Conservation (phyloP, 345 rosid species). For the Firmiana major region DNA sequence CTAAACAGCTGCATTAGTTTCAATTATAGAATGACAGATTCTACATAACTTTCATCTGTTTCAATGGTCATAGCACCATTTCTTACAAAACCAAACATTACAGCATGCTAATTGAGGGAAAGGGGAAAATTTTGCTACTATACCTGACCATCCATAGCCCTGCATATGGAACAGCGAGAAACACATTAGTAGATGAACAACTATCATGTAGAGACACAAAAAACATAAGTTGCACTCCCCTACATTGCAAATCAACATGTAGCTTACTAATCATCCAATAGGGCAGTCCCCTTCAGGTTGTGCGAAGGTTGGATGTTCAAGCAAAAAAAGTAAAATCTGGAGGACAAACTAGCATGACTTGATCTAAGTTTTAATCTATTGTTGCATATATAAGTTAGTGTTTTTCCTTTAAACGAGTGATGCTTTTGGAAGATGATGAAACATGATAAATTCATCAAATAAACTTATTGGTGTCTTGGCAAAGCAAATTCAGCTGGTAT, state of each 20-base stretch:
- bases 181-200: constrained; percentile 17
- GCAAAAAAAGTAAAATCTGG: not conserved
- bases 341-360: not conserved
- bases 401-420: not conserved
- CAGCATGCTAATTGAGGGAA: not conserved
- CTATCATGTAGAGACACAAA: not conserved
- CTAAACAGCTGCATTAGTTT: not conserved
- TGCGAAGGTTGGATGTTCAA: not conserved
- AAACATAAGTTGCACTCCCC: not conserved
- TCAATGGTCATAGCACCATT: not conserved
- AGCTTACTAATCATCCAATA: not conserved
- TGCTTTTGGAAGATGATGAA: not conserved
- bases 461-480: not conserved
- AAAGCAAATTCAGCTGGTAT: not conserved
- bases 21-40: not conserved
- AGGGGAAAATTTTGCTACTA: not conserved
- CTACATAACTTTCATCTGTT: not conserved
- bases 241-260: not conserved
- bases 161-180: constrained; percentile 34
- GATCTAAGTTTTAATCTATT: not conserved
- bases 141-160: constrained; percentile 97
- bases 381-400: too few relatives aligned
- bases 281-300: not conserved
- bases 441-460: not conserved
- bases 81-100: not conserved